Evolutionary conservation across 1,139 yeast genomes (phyloP).

Genomic region (Ogataea hybrid): DNA sequence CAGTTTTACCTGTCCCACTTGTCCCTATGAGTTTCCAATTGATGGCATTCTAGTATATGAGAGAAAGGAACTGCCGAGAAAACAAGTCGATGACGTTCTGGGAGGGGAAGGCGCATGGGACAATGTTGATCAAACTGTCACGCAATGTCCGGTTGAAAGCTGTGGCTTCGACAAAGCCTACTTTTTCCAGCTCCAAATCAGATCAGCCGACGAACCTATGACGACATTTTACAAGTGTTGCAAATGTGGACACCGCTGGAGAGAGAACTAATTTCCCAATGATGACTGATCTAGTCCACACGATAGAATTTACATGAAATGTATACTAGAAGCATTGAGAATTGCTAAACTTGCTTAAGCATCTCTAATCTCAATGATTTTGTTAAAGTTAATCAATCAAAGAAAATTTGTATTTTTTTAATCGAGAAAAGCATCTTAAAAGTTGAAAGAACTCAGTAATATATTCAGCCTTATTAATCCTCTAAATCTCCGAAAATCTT

Average conservation of each 20-base stretch:
- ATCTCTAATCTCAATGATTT: no score
- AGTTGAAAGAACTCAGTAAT: no score
- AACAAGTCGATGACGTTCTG: conserved; percentile 91
- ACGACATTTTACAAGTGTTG: conserved; percentile 95
- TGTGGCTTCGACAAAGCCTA: conserved; percentile 94
- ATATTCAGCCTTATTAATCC: conserved; percentile 4
- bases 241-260: conserved; percentile 93
- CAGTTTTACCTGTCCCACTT: conserved; percentile 82
- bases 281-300: no score
- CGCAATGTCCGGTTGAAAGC: conserved; percentile 84
- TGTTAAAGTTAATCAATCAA: no score
- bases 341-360: no score
- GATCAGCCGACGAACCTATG: conserved; percentile 94
- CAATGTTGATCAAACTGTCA: conserved; percentile 86
- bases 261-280: conserved; percentile 62
- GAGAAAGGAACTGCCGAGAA: conserved; percentile 76
- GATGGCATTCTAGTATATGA: conserved; percentile 82
- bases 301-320: no score
- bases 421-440: no score
- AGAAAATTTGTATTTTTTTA: no score
- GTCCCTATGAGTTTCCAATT: conserved; percentile 92
- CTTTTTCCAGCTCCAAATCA: conserved; percentile 92
- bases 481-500: conserved; percentile 37
- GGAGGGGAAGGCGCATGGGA: conserved; percentile 99
- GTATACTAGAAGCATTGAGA: not conserved